Percentiles rank a stretch among this genome's conserved stretches.
These are phyloP conservation scores for Eucalyptus pauciflora DNA, from an alignment of 345 rosid genomes.

Conservation along the genomic window DNA sequence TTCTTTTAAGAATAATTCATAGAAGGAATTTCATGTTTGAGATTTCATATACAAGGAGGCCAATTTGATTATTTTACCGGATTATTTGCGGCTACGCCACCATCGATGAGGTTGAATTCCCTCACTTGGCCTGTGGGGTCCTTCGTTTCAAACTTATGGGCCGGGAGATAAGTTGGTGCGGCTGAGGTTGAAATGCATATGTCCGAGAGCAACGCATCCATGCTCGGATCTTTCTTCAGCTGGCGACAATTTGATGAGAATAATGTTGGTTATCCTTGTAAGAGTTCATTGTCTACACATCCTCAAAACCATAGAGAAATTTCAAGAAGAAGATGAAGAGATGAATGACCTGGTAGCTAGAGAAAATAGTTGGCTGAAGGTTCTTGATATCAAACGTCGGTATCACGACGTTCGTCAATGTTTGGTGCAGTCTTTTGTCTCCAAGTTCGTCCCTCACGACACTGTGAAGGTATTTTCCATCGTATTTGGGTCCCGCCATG, in stretches of 20 bases:
- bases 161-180: conserved; percentile 46
- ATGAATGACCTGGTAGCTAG: conserved; percentile 6
- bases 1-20: neutral
- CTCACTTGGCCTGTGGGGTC: conserved; percentile 3
- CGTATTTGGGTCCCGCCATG: conserved; percentile 14
- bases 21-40: neutral
- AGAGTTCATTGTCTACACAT: neutral
- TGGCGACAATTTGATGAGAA: neutral
- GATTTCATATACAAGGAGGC: neutral
- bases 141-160: conserved; percentile 20
- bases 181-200: conserved; percentile 52
- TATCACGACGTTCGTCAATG: conserved; percentile 23
- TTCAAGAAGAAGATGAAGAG: neutral
- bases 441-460: conserved; percentile 13
- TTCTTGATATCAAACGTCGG: conserved; percentile 25
- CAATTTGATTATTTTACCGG: conserved; percentile 11
- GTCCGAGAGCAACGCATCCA: conserved; percentile 32
- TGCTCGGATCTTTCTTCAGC: conserved; percentile 5
- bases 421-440: conserved; percentile 2
- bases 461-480: conserved; percentile 13
- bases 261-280: neutral
- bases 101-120: conserved; percentile 31
- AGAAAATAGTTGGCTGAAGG: conserved; percentile 25
- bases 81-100: conserved; percentile 51
- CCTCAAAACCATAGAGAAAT: neutral